Base-by-base conservation (phyloP, 768 basidiomycete genomes). In the Lentinula sp. region DNA sequence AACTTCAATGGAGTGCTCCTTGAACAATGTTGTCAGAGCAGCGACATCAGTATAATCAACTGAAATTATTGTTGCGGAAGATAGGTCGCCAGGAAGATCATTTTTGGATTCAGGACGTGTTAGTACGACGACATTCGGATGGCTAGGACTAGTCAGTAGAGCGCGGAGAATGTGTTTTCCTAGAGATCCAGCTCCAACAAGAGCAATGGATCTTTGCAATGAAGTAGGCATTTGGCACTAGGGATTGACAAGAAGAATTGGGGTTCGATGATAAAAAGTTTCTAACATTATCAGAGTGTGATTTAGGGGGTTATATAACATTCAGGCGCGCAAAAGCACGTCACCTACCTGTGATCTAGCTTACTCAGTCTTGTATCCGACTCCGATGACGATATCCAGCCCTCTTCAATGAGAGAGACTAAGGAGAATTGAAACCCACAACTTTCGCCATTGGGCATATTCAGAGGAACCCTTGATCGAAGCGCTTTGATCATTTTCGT, bases 1-100 rank as follows among this genome's bases (percentile, higher is more conserved):
- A n/a, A 77, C 76, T 37, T 76, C 66, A 13, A 76, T 67, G 2
- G 66, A 66, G 64, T 78, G 66, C 39, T 74, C 66, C 39, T 64
- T 68, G 28, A 77, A 51, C 35, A 70, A 57, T 18, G 67, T 64
- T 3, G 66, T 54, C 6, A 77, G 61, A 8, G 69, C 35, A 15
- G 61, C 51, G 4, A 68, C 67, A 32, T 74, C 67, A 1, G 63
- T 42, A 51, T 71, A 72, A 52, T 76, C 71, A 23, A 56, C 55
- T 33, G 55, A 41, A 8, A 56, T n/a, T 10, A 43, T 16, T 1
- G 55, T n/a, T 43, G 23, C 39, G 23, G 55, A 56, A 4, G 55
- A 28, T 9, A 56, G 20, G 13, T 56, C 55, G 37, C 41, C 15
- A 12, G 55, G 55, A 41, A 56, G 39, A 3, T 37, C 18, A 7